Evolutionary conservation across 139 green algal genomes (phyloP).

Genomic region (Chlamydomonas sp.): DNA sequence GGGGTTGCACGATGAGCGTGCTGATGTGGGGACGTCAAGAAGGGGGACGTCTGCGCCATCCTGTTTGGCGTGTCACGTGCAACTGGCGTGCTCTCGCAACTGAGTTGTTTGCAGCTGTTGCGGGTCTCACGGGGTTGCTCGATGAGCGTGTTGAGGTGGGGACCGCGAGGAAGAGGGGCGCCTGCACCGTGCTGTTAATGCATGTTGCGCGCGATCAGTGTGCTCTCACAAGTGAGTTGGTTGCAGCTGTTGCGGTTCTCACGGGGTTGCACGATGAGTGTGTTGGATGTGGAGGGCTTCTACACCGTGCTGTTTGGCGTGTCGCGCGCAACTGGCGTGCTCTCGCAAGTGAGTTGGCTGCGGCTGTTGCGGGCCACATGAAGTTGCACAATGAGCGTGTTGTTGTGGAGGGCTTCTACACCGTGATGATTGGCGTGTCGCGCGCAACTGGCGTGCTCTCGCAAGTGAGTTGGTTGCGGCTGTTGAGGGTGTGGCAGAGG

Average conservation of each 20-base stretch:
- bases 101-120: too few species aligned
- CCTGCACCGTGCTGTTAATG: slow-evolving; percentile 99
- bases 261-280: too few species aligned
- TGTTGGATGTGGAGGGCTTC: slow-evolving; percentile 76
- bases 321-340: slow-evolving; percentile 79
- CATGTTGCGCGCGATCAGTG: slow-evolving; percentile 84
- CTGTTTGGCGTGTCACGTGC: slow-evolving; percentile 93
- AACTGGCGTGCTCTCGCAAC: slow-evolving; percentile 84
- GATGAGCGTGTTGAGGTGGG: background rate
- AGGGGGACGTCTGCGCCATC: slow-evolving; percentile 86
- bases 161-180: slow-evolving; percentile 84
- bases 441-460: slow-evolving; percentile 84
- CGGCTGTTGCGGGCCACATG: too few species aligned
- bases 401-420: slow-evolving; percentile 83
- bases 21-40: slow-evolving; percentile 55
- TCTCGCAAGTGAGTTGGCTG: slow-evolving; percentile 66
- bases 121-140: too few species aligned
- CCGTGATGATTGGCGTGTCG: slow-evolving; percentile 95
- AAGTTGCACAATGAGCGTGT: too few species aligned
- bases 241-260: too few species aligned
- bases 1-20: too few species aligned
- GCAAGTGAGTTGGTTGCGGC: slow-evolving; percentile 55
- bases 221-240: slow-evolving; percentile 70
- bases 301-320: slow-evolving; percentile 99
- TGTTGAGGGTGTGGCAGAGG: too few species aligned